Evolutionary conservation across 441 rosid genomes (phyloP), one percentile per base, ranked within the genome.

Genomic region (Gossypium gossypioides): DNA sequence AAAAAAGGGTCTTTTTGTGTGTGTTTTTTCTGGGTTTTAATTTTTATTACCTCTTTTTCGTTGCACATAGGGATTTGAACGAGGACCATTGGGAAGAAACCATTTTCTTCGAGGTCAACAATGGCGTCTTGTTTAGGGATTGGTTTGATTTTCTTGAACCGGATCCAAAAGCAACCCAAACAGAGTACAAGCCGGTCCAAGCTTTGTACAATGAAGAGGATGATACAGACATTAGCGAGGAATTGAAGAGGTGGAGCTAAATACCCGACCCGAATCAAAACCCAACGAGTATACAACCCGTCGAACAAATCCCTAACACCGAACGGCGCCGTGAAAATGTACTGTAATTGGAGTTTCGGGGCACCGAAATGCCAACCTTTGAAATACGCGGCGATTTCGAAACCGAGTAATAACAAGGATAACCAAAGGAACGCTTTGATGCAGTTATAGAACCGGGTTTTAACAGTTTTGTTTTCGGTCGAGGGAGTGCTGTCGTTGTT

Each of bases 31-130:
- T 0, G 51, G 16, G 52, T 32, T 51, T 50, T 1, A 6, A 3
- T 60, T 44, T 32, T 32, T 32, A 32, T 32, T 81, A 93, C 98
- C 97, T 93, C 98, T 76, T 83, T 90, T 64, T 93, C 98, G 22
- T 93, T 93, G 50, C 98, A 91, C 98, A 93, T 93, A 40, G 98
- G 98, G 78, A 93, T 93, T 82, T 93, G 98, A 54, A 93, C 88
- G 51, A 93, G 94, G 60, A 93, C 93, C 97, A 86, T 90, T 1
- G 98, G 98, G 71, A 85, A 88, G 71, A 61, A 78, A 15, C 90
- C 92, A 27, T 73, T 59, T 18, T 85, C 84, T 76, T 91, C 98
- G 19, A 86, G 85, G 79, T 91, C 98, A 2, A 80, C 52, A 42
- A 73, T 21, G 1, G 78, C 56, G 22, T 75, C 82, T 1, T 69